Evolutionary conservation across 2,329 filamentous ascomycete genomes (phyloP).

Genomic region (Penicillium sp.): DNA sequence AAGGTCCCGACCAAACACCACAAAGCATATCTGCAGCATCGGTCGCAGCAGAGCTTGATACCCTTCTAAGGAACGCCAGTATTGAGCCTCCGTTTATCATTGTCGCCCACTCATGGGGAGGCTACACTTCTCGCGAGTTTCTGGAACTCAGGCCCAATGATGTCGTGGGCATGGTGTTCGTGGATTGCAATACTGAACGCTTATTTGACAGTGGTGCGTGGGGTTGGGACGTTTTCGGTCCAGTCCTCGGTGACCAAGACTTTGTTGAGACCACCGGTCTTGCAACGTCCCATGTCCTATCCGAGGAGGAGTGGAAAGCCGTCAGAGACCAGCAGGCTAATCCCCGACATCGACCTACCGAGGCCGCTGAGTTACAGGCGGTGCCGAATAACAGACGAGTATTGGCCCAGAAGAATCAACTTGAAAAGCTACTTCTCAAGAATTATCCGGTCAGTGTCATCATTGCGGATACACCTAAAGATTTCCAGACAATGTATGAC

Average conservation of each 20-base stretch:
- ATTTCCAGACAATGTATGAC: constrained; percentile 22
- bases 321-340: constrained; percentile 11
- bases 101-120: constrained; percentile 20
- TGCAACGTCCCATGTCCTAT: constrained; percentile 12
- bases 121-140: constrained; percentile 20
- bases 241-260: constrained; percentile 14
- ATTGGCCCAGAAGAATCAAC: constrained; percentile 23
- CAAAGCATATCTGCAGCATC: constrained; percentile 14
- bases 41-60: constrained; percentile 20
- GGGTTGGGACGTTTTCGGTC: constrained; percentile 9
- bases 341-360: constrained; percentile 13
- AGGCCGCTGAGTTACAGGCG: constrained; percentile 15
- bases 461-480: constrained; percentile 23
- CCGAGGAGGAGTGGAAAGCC: constrained; percentile 16
- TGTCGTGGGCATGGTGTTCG: constrained; percentile 19
- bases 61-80: constrained; percentile 10
- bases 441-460: constrained; percentile 28
- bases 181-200: constrained; percentile 17
- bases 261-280: constrained; percentile 15
- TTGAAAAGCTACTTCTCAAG: constrained; percentile 21
- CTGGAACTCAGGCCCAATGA: constrained; percentile 15
- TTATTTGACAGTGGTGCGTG: constrained; percentile 14
- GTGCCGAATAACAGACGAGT: constrained; percentile 8
- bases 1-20: constrained; percentile 11
- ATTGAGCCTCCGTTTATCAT: constrained; percentile 16